Evolutionary conservation across 1,284 basidiomycete species (phyloP).

Genomic region (Leccinum subrobustum): DNA sequence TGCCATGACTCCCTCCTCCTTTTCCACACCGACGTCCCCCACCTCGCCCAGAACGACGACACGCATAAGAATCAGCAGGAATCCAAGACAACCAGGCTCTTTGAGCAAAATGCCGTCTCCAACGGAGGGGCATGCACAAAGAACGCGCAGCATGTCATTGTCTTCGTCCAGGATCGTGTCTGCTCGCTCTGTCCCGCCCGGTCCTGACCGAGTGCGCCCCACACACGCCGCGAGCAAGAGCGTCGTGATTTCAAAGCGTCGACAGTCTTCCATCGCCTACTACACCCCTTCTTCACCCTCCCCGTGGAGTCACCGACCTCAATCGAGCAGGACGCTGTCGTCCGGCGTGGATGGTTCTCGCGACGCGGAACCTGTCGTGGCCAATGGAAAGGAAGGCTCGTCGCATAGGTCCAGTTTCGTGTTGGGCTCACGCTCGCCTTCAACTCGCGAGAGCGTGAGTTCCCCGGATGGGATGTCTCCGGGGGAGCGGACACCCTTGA

Average conservation of each 20-base stretch:
- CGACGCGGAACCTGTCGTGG: conserved; percentile 6
- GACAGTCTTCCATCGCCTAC: conserved; percentile 68
- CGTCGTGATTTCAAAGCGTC: conserved; percentile 26
- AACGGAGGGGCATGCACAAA: not conserved
- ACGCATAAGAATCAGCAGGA: conserved; percentile 18
- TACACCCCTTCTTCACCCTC: conserved; percentile 30
- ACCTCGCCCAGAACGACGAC: conserved; percentile 11
- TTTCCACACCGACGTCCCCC: conserved; percentile 26
- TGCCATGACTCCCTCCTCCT: not conserved
- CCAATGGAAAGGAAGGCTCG: conserved; percentile 15
- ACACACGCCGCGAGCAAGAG: conserved; percentile 5
- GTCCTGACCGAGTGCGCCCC: not conserved
- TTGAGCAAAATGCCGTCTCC: not conserved
- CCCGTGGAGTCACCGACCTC: conserved; percentile 21
- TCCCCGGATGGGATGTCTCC: conserved; percentile 4
- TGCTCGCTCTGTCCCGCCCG: not conserved
- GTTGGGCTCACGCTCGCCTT: conserved; percentile 14
- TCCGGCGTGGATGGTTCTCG: not conserved
- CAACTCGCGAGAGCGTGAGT: conserved; percentile 18
- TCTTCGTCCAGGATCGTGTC: conserved; percentile 2
- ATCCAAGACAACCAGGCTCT: conserved; percentile 1
- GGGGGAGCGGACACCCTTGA: conserved; percentile 29
- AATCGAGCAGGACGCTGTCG: conserved; percentile 1
- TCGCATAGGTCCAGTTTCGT: conserved; percentile 25
- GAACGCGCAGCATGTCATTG: conserved; percentile 8